These are phyloP conservation scores for Trichoderma atroviride DNA, from an alignment of 2,329 filamentous ascomycete species.

Conservation along the genomic window DNA sequence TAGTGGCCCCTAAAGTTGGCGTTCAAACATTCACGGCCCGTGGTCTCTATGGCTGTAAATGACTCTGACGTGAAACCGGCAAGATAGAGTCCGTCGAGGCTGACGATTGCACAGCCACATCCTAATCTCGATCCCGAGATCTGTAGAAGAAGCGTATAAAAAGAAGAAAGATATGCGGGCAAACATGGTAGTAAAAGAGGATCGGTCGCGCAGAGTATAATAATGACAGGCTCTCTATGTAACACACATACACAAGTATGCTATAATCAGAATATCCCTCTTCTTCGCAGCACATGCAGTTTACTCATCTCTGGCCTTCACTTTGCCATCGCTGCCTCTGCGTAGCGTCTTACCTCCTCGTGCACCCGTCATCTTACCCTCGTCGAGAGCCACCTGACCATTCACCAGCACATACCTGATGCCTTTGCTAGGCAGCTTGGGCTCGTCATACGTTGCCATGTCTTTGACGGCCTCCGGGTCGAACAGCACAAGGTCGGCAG, in stretches of 20 bases:
- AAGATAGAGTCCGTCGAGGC: conserved; percentile 1
- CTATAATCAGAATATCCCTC: not conserved
- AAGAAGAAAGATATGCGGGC: not conserved
- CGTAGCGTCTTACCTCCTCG: conserved; percentile 30
- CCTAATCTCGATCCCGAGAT: not conserved
- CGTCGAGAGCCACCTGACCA: conserved; percentile 32
- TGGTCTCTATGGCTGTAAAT: not conserved
- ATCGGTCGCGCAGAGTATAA: not conserved
- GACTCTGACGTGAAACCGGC: not conserved
- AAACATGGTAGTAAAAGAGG: not conserved
- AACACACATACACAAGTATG: not conserved
- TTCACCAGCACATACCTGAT: conserved; percentile 33
- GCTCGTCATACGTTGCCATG: conserved; percentile 33
- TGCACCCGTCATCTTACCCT: conserved; percentile 30
- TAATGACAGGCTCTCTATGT: not conserved
- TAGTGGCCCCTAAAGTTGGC: not conserved
- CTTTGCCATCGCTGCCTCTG: conserved; percentile 29
- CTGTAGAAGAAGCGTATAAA: not conserved
- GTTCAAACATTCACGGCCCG: not conserved
- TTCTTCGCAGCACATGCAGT: not conserved
- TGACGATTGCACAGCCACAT: conserved; percentile 7
- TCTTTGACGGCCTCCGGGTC: conserved; percentile 30
- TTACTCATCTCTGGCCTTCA: conserved; percentile 24
- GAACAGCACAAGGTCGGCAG: conserved; percentile 33
- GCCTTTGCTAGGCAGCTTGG: conserved; percentile 31